Percentiles rank a stretch among this genome's conserved stretches.
These are phyloP conservation scores for Aspergillus incahuasiensis DNA, from an alignment of 495 filamentous ascomycete genomes.

Conservation along the genomic window DNA sequence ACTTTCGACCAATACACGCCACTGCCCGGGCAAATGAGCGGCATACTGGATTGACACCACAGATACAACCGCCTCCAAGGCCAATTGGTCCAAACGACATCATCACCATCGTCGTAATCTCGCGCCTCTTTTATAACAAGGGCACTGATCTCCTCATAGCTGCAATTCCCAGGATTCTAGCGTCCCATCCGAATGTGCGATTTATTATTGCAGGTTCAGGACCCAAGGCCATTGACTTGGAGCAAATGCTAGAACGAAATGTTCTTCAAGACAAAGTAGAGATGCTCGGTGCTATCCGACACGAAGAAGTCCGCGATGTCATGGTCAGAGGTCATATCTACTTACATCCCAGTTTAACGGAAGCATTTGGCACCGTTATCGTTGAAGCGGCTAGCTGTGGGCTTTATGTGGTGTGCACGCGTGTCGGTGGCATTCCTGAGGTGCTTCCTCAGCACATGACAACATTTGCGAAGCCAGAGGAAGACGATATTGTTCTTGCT, in stretches of 20 bases:
- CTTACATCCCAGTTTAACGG: constrained; percentile 88
- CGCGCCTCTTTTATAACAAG: constrained; percentile 97
- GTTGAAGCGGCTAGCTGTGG: constrained; percentile 96
- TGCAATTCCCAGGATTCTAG: constrained; percentile 85
- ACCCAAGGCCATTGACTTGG: constrained; percentile 93
- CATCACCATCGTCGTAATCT: constrained; percentile 96
- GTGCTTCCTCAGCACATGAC: constrained; percentile 94
- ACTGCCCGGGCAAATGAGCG: constrained; percentile 26
- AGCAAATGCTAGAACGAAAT: constrained; percentile 95
- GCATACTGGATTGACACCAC: constrained; percentile 24
- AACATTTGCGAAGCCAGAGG: constrained; percentile 85
- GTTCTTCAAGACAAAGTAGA: constrained; percentile 93
- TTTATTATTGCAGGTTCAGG: constrained; percentile 96
- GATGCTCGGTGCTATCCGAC: constrained; percentile 83
- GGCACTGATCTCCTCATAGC: constrained; percentile 93
- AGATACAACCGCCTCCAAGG: constrained; percentile 44
- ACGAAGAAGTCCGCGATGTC: constrained; percentile 96
- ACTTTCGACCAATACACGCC: constrained; percentile 70
- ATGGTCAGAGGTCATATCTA: constrained; percentile 98
- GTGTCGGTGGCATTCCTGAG: constrained; percentile 94
- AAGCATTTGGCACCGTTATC: constrained; percentile 96
- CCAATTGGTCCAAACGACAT: constrained; percentile 72
- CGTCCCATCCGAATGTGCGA: constrained; percentile 83
- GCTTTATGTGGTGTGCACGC: constrained; percentile 92
- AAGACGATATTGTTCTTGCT: constrained; percentile 81